phyloP scores from a whole-genome alignment of 768 basidiomycete species.

The Naganishia randhawae region DNA sequence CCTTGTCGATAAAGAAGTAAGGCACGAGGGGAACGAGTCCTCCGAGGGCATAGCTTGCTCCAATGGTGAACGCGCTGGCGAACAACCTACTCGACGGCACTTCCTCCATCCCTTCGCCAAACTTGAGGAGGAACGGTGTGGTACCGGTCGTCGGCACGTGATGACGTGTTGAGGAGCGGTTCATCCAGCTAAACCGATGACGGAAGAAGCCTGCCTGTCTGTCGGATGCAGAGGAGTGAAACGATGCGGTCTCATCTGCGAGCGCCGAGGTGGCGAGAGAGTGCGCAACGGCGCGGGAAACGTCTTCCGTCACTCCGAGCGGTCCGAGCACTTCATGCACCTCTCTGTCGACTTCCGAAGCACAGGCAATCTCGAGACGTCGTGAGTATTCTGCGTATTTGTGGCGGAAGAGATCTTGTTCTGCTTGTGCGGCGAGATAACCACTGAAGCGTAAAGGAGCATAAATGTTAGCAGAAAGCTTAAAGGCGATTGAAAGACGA shows the following conservation, averaged over 20 bases:
- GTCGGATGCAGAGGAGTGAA: neutral
- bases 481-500: neutral
- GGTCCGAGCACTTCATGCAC: slow-evolving; percentile 81
- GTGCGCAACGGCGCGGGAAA: slow-evolving; percentile 73
- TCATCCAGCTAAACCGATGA: slow-evolving; percentile 14
- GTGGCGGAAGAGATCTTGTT: slow-evolving; percentile 89
- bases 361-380: slow-evolving; percentile 82
- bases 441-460: slow-evolving; percentile 55
- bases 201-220: slow-evolving; percentile 24
- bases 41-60: slow-evolving; percentile 86
- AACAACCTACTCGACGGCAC: slow-evolving; percentile 66
- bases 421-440: slow-evolving; percentile 93
- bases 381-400: slow-evolving; percentile 67
- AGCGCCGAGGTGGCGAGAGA: slow-evolving; percentile 56
- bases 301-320: slow-evolving; percentile 78
- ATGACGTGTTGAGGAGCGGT: neutral
- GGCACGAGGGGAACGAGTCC: slow-evolving; percentile 88
- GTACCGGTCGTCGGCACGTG: slow-evolving; percentile 63
- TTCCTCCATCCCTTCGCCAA: slow-evolving; percentile 93
- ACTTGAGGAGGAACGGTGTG: slow-evolving; percentile 90
- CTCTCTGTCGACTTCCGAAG: slow-evolving; percentile 94
- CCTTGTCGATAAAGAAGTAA: slow-evolving; percentile 79
- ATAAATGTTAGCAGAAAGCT: neutral
- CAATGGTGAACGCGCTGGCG: slow-evolving; percentile 62
- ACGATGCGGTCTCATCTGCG: slow-evolving; percentile 30